A percentile compares a stretch with the other conserved stretches of the same genome.
These are phyloP conservation scores for Trichoderma semiorbis DNA, from an alignment of 2,329 filamentous ascomycete species.

Conservation along the genomic window DNA sequence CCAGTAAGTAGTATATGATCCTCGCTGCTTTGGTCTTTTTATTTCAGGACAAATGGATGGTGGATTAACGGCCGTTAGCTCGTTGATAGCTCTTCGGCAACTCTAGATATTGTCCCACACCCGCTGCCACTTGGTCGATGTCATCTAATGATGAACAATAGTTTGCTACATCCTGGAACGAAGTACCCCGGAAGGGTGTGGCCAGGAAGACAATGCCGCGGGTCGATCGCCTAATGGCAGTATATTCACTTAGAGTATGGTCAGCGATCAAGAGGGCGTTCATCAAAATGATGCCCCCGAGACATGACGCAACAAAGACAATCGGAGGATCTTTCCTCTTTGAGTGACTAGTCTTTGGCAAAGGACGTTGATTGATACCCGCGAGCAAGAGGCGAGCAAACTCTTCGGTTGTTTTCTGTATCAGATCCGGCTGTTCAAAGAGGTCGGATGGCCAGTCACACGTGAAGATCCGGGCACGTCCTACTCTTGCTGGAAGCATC, in stretches of 20 bases:
- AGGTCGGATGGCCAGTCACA: slow-evolving; percentile 30
- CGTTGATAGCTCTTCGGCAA: slow-evolving; percentile 25
- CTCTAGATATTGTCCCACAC: slow-evolving; percentile 24
- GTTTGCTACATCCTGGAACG: slow-evolving; percentile 25
- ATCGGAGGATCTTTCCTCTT: slow-evolving; percentile 23
- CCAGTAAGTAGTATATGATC: not conserved
- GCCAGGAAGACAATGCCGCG: slow-evolving; percentile 28
- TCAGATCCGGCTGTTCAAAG: slow-evolving; percentile 19
- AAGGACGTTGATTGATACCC: slow-evolving; percentile 22
- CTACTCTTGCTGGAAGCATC: slow-evolving; percentile 26
- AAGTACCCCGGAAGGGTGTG: slow-evolving; percentile 30
- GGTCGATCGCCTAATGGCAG: slow-evolving; percentile 21
- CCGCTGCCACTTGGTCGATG: slow-evolving; percentile 25
- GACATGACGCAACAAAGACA: slow-evolving; percentile 34
- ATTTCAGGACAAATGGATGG: not conserved
- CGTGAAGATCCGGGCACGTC: slow-evolving; percentile 27
- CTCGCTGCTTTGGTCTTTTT: not conserved
- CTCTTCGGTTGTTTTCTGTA: slow-evolving; percentile 22
- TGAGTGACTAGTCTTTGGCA: not conserved
- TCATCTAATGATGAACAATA: slow-evolving; percentile 29
- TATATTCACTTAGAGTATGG: slow-evolving; percentile 17
- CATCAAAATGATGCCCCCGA: slow-evolving; percentile 32
- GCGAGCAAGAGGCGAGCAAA: slow-evolving; percentile 25
- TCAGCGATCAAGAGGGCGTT: slow-evolving; percentile 27
- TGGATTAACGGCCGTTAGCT: slow-evolving; percentile 20